These are phyloP conservation scores for Cantharellus anzutake DNA, from an alignment of 768 basidiomycete genomes.

Conservation along the genomic window DNA sequence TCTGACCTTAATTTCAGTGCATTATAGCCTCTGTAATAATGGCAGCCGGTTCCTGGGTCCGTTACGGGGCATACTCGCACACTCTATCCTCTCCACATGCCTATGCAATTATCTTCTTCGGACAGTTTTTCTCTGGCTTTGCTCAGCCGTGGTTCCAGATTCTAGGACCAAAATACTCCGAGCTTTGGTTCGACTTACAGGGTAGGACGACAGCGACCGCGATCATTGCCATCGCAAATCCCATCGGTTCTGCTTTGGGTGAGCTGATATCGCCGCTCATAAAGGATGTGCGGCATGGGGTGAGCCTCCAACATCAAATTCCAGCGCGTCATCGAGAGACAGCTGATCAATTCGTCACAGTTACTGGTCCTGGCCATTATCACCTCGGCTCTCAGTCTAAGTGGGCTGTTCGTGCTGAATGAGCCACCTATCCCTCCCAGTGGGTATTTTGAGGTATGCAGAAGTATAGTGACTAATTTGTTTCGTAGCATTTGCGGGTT, in stretches of 20 bases:
- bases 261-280: constrained; percentile 53
- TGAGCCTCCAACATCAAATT: constrained; percentile 16
- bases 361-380: constrained; percentile 54
- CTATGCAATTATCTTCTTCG: constrained; percentile 35
- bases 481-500: constrained; percentile 13
- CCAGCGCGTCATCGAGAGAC: background rate
- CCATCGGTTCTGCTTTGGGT: constrained; percentile 47
- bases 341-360: constrained; percentile 18
- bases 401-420: constrained; percentile 35
- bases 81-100: constrained; percentile 31
- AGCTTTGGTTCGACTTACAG: constrained; percentile 63
- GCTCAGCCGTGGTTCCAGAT: constrained; percentile 61
- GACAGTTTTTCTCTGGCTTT: constrained; percentile 39
- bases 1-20: constrained; percentile 25
- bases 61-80: constrained; percentile 48
- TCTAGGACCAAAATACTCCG: constrained; percentile 62
- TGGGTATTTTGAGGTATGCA: constrained; percentile 17
- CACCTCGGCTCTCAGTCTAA: constrained; percentile 39
- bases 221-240: constrained; percentile 24
- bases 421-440: constrained; percentile 66
- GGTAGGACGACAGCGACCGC: constrained; percentile 67
- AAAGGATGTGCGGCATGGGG: constrained; percentile 35
- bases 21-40: constrained; percentile 35
- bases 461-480: background rate
- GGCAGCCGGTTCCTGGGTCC: constrained; percentile 52